Conservation (phyloP, 1,284 basidiomycete genomes). For the Cystobasidiaceae sp. region DNA sequence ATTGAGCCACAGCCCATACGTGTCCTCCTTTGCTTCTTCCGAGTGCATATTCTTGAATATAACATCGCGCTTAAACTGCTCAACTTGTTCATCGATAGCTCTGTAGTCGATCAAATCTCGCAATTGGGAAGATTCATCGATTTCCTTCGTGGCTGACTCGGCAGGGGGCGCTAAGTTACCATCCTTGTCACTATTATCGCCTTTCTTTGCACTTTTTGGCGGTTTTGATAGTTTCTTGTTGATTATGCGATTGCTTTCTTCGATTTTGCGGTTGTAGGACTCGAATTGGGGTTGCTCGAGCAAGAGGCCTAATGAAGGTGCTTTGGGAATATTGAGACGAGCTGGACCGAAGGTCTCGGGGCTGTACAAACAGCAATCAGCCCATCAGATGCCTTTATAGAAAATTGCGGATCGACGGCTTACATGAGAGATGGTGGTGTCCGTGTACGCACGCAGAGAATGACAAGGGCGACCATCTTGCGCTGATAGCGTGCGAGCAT, state of each 20-base stretch:
- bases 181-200: too few relatives aligned
- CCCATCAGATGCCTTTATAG: constrained; percentile 45
- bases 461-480: constrained; percentile 90
- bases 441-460: constrained; percentile 68
- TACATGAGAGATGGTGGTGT: constrained; percentile 65
- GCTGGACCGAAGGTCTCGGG: constrained; percentile 57
- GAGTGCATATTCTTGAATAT: constrained; percentile 79
- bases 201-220: constrained; percentile 15
- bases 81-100: constrained; percentile 55
- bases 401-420: neutral
- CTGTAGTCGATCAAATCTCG: constrained; percentile 62
- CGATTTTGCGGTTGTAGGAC: constrained; percentile 66
- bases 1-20: constrained; percentile 47
- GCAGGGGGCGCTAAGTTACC: too few relatives aligned
- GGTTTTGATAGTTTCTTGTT: constrained; percentile 16
- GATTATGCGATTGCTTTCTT: constrained; percentile 55
- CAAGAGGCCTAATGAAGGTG: constrained; percentile 93
- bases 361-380: constrained; percentile 52
- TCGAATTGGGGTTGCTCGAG: constrained; percentile 86
- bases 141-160: neutral
- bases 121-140: constrained; percentile 6
- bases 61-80: constrained; percentile 71
- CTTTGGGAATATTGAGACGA: constrained; percentile 86
- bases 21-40: constrained; percentile 62
- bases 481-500: constrained; percentile 59